Conservation (phyloP, 2,329 filamentous ascomycete genomes). For the Scolecobasidium constrictum region DNA sequence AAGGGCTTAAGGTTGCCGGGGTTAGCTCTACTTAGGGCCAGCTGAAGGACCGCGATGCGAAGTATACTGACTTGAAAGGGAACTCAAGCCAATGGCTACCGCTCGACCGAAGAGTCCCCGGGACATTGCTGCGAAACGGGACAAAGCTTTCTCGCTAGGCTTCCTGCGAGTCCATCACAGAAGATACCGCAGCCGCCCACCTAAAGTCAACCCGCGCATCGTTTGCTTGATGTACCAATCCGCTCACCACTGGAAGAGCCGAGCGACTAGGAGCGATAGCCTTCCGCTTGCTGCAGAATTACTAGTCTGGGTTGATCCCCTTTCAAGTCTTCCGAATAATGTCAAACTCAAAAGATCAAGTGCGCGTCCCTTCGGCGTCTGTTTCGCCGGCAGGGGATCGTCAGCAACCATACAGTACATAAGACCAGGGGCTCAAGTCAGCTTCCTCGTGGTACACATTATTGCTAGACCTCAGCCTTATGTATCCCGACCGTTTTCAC, state of each 20-base stretch:
- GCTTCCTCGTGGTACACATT: constrained; percentile 1
- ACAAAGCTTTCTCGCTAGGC: too few relatives aligned
- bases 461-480: background rate
- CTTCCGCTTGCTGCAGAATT: too few relatives aligned
- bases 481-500: background rate
- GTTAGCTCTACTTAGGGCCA: background rate
- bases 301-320: background rate
- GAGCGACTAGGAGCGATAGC: too few relatives aligned
- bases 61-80: background rate
- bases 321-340: background rate
- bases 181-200: too few relatives aligned
- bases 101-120: too few relatives aligned
- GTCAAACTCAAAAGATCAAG: background rate
- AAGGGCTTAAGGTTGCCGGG: background rate
- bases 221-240: too few relatives aligned
- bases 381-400: background rate
- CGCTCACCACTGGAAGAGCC: too few relatives aligned
- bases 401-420: background rate
- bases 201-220: too few relatives aligned
- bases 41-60: background rate
- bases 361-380: background rate
- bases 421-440: too few relatives aligned
- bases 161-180: too few relatives aligned
- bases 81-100: too few relatives aligned
- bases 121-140: too few relatives aligned